A percentile compares a stretch with the other conserved stretches of the same genome.
Evolutionary conservation across 805 yeast genomes (phyloP).

Genomic region (Saccharomycopsis oosterbeekiorum): DNA sequence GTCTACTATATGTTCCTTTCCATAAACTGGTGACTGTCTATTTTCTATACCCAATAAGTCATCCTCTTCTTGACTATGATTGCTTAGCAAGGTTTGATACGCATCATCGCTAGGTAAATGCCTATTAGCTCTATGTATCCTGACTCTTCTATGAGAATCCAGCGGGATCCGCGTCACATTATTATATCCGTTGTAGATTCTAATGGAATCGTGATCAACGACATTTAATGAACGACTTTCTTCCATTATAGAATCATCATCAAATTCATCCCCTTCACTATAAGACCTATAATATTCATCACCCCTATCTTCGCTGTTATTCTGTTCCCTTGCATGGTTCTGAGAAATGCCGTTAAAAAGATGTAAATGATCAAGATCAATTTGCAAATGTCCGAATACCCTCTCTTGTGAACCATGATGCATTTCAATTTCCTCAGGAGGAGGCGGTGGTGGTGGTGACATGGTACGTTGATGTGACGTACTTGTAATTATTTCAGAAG

Average conservation of each 20-base stretch:
- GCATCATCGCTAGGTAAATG: not conserved
- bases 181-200: not conserved
- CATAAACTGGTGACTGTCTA: not conserved
- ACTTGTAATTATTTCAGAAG: conserved; percentile 1
- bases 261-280: not conserved
- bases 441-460: not conserved
- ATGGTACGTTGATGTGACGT: not conserved
- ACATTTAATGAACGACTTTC: not conserved
- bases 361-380: not conserved
- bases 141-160: not conserved
- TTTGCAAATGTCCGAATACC: not conserved
- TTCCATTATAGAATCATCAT: not conserved
- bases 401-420: not conserved
- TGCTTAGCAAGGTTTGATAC: not conserved
- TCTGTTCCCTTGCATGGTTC: not conserved
- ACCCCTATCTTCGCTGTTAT: not conserved
- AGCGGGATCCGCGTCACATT: not conserved
- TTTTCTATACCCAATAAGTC: not conserved
- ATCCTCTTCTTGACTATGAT: not conserved
- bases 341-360: not conserved
- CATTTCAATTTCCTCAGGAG: not conserved
- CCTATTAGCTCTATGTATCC: not conserved
- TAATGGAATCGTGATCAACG: not conserved
- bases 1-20: not conserved
- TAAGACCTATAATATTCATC: not conserved